Percentiles rank a stretch among this genome's conserved stretches.
phyloP scores from a whole-genome alignment of 2,329 filamentous ascomycete species.

The Coniosporium tulheliwenetii region DNA sequence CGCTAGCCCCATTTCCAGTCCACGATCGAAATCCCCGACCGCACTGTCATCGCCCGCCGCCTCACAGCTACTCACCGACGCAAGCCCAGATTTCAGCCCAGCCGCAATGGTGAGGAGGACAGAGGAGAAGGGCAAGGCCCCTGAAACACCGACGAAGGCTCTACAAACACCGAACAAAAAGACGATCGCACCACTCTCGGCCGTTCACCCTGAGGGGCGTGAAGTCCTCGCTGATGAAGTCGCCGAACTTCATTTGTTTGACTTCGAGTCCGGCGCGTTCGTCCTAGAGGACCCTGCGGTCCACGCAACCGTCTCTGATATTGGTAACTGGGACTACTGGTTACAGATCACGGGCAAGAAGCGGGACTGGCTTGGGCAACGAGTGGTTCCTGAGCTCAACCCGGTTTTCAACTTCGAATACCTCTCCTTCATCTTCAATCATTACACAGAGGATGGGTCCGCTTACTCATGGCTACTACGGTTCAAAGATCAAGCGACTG shows the following conservation, averaged over 20 bases:
- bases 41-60: slow-evolving; percentile 12
- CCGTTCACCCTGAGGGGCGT: slow-evolving; percentile 46
- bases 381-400: slow-evolving; percentile 80
- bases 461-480: slow-evolving; percentile 92
- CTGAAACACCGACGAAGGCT: slow-evolving; percentile 10
- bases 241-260: slow-evolving; percentile 85
- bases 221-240: slow-evolving; percentile 61
- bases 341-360: slow-evolving; percentile 65
- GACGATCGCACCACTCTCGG: slow-evolving; percentile 44
- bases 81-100: slow-evolving; percentile 10
- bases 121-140: slow-evolving; percentile 13
- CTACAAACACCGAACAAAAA: slow-evolving; percentile 25
- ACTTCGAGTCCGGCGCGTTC: slow-evolving; percentile 77
- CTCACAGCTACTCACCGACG: slow-evolving; percentile 8
- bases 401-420: slow-evolving; percentile 99
- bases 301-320: slow-evolving; percentile 65
- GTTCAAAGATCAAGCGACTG: slow-evolving; percentile 67
- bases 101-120: neutral
- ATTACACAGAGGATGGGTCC: slow-evolving; percentile 74
- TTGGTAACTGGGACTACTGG: slow-evolving; percentile 92
- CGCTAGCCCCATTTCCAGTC: slow-evolving; percentile 40
- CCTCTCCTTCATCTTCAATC: slow-evolving; percentile 98
- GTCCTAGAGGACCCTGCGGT: slow-evolving; percentile 62
- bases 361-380: slow-evolving; percentile 74
- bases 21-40: slow-evolving; percentile 20